Base-by-base conservation (phyloP, 345 rosid species). In the Melaleuca quinquenervia region DNA sequence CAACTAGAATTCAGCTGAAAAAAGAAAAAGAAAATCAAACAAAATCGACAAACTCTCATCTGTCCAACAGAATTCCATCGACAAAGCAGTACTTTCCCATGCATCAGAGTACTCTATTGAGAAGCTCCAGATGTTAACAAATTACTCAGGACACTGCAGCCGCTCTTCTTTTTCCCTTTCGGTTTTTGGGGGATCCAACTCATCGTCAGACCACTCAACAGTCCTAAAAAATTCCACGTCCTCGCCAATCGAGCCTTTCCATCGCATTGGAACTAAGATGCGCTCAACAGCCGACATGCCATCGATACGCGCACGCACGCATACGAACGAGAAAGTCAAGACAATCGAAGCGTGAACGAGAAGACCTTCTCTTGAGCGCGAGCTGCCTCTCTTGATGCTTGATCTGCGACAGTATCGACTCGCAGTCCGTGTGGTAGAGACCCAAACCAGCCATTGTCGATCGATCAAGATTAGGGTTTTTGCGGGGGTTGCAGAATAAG, bases 311-410 rank as follows among this genome's bases (percentile, higher is more conserved):
- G 32, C 16, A 13, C 10, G 49, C 52, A 13, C 10, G 49, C 52
- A 84, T 26, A 55, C 36, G 9, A 54, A 29, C 20, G 2, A 80
- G 36, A n/a, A 5, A 45, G 9, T 6, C 6, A 24, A 24, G 24
- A 52, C 5, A 44, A 52, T 22, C 27, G 44, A 12, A 21, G 50
- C 29, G 76, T 55, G 54, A 29, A 45, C 15, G 36, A 10, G 27
- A 15, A 29, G 76, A 94, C 98, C 98, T 94, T 87, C 96, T 84
- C 88, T 93, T 94, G 91, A 90, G 93, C 24, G 83, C 88, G 60
- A 95, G 90, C 54, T 76, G 91, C 88, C 91, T 82, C 82, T 94
- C 94, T 52, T 90, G 87, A 82, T 88, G 88, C 90, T 93, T 91
- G 20, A 95, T 84, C 83, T 93, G 90, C 13, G 94, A 82, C 84